Base-by-base conservation (phyloP, 495 filamentous ascomycete species). In the Glonium stellatum region DNA sequence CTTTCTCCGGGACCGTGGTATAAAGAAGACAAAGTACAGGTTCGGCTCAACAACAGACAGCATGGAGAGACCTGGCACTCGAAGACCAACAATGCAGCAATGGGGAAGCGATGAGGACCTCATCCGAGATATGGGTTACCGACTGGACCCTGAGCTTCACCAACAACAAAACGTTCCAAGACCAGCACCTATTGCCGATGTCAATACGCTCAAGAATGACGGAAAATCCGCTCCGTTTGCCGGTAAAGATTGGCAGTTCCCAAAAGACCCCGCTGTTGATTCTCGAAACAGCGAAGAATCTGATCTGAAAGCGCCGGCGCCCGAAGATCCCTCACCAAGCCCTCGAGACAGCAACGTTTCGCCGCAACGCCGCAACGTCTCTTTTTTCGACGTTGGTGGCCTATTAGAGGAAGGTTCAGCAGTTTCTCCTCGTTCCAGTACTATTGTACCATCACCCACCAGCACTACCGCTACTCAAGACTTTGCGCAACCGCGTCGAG, bases 391-490 rank as follows among this genome's bases (percentile, higher is more conserved):
- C 54, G 66, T 70, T 4, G 72, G 72, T 11, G 72, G 72, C 11
- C 63, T 75, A 1, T 59, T 75, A 0, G 71, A 73, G 46, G 59
- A 58, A 25, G 63, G 62, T 9, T 37, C 60, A n/a, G 44, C 54
- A 0, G 34, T 41, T 15, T 56, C 41, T 23, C 36, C 60, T 36
- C 50, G 19, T n/a, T n/a, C n/a, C n/a, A n/a, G n/a, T n/a, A n/a
- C n/a, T 22, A 44, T 22, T 61, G 47, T 46, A 62, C 15, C 59
- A 57, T 66, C 66, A 37, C 66, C 61, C 23, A 76, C 75, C 61
- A 75, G 71, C 21, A 71, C 70, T 19, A 80, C 59, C 1, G 76
- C 58, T 12, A 53, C 66, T 59, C 73, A 78, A 34, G 73, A 78
- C 61, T 81, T 75, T 41, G 68, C 66, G 34, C 58, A 59, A 27